A percentile compares a stretch with the other conserved stretches of the same genome.
Evolutionary conservation across 2,329 filamentous ascomycete species (phyloP).

Genomic region (Fusarium miscanthi): DNA sequence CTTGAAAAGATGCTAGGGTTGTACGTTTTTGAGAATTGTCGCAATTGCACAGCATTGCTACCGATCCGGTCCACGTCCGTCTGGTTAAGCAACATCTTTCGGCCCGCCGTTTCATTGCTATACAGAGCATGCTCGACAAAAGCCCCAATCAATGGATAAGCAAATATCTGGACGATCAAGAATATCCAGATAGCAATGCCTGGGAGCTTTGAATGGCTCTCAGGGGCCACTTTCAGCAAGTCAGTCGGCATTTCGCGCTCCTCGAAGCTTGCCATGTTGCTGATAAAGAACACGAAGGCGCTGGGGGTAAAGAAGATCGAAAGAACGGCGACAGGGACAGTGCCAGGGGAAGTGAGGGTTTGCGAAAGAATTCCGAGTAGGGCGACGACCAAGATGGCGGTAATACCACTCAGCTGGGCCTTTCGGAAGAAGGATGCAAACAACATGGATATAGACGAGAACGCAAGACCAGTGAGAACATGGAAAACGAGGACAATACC

Average conservation of each 20-base stretch:
- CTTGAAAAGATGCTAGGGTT: slow-evolving; percentile 70
- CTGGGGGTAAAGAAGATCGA: slow-evolving; percentile 86
- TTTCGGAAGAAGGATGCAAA: slow-evolving; percentile 87
- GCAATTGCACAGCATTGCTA: slow-evolving; percentile 73
- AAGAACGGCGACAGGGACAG: slow-evolving; percentile 73
- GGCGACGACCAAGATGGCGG: slow-evolving; percentile 76
- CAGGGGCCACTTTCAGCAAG: slow-evolving; percentile 70
- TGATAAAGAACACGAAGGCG: slow-evolving; percentile 85
- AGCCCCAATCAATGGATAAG: slow-evolving; percentile 80
- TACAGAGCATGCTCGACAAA: slow-evolving; percentile 79
- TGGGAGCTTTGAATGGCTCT: slow-evolving; percentile 74
- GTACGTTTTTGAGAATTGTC: slow-evolving; percentile 83
- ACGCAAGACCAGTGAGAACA: slow-evolving; percentile 78
- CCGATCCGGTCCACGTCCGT: slow-evolving; percentile 42
- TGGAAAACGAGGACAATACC: slow-evolving; percentile 79
- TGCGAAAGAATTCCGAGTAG: slow-evolving; percentile 86
- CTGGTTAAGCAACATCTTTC: slow-evolving; percentile 60
- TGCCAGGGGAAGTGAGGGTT: slow-evolving; percentile 71
- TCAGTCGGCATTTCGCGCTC: slow-evolving; percentile 68
- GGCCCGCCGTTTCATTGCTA: slow-evolving; percentile 74
- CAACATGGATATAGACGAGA: slow-evolving; percentile 84
- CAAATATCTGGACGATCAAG: slow-evolving; percentile 78
- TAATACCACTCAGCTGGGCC: slow-evolving; percentile 88
- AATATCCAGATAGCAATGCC: slow-evolving; percentile 84
- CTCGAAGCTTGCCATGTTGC: slow-evolving; percentile 82